Percentiles rank a stretch among this genome's conserved stretches.
These are phyloP conservation scores for Pichia deserticola DNA, from an alignment of 805 yeast genomes.

Conservation along the genomic window DNA sequence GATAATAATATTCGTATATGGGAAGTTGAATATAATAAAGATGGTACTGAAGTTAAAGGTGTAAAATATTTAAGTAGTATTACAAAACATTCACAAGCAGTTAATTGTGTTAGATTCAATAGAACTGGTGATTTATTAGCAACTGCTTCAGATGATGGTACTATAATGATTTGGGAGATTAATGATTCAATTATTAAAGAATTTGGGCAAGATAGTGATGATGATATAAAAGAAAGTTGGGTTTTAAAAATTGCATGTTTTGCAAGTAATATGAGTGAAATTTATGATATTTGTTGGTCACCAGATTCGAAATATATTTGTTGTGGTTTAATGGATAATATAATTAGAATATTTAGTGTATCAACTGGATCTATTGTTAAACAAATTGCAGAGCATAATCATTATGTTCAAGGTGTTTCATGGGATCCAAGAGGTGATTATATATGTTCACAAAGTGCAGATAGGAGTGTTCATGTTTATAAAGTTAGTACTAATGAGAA, in stretches of 20 bases:
- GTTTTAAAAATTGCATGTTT: conserved; percentile 49
- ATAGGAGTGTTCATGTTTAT: conserved; percentile 73
- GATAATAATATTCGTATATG: conserved; percentile 74
- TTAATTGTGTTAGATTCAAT: conserved; percentile 80
- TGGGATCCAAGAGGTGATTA: conserved; percentile 88
- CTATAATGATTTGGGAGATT: conserved; percentile 70
- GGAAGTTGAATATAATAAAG: conserved; percentile 22
- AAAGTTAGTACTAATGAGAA: conserved; percentile 25
- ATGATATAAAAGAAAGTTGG: conserved; percentile 71
- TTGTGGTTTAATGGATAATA: conserved; percentile 91
- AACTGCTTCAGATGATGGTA: conserved; percentile 94
- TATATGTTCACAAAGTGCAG: conserved; percentile 85
- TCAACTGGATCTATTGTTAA: conserved; percentile 48
- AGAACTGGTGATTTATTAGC: conserved; percentile 67
- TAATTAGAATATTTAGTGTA: conserved; percentile 60
- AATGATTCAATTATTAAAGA: conserved; percentile 49
- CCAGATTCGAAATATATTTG: conserved; percentile 71
- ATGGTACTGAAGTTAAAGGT: conserved; percentile 22
- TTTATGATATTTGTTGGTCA: conserved; percentile 90
- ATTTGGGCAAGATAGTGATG: conserved; percentile 49
- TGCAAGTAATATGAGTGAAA: conserved; percentile 54
- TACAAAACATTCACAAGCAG: conserved; percentile 88
- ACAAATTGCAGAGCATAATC: conserved; percentile 67
- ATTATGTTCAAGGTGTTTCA: conserved; percentile 90
- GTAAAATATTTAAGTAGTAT: conserved; percentile 77